Percentiles rank a stretch among this genome's conserved stretches.
Conservation (phyloP, 169 alveolate species). For the Miamiensis avidus region DNA sequence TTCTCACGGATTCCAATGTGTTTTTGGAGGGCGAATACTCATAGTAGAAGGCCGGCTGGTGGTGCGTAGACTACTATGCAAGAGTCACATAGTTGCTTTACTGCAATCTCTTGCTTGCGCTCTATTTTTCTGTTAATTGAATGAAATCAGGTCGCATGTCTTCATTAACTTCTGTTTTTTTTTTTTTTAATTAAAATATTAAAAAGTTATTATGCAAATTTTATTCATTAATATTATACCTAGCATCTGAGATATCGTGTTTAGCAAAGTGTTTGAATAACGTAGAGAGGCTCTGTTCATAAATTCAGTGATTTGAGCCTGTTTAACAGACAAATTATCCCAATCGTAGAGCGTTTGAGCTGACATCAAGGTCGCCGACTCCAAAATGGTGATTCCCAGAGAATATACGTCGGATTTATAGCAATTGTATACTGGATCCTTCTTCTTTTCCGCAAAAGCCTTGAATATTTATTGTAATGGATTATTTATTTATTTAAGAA, state of each 20-base stretch:
- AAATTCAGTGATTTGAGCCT: neutral
- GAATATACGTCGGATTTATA: slow-evolving; percentile 9
- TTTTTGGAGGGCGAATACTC: neutral
- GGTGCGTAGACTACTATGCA: neutral
- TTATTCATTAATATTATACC: neutral
- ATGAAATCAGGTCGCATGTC: neutral
- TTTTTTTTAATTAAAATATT: no score
- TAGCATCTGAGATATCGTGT: neutral
- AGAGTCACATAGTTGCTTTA: neutral
- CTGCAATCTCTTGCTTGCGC: no score
- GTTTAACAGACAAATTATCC: neutral
- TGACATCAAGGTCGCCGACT: slow-evolving; percentile 11
- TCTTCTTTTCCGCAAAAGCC: neutral
- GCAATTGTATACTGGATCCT: neutral
- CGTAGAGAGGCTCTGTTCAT: neutral
- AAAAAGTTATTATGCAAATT: no score
- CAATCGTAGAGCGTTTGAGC: neutral
- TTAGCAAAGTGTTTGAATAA: neutral
- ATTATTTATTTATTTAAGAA: no score
- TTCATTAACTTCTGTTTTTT: no score
- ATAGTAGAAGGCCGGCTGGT: neutral
- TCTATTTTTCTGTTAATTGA: neutral
- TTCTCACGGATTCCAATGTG: neutral
- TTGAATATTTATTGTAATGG: neutral
- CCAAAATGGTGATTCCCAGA: slow-evolving; percentile 23